These are phyloP conservation scores for Colletotrichum musicola DNA, from an alignment of 2,329 filamentous ascomycete species.

Conservation along the genomic window DNA sequence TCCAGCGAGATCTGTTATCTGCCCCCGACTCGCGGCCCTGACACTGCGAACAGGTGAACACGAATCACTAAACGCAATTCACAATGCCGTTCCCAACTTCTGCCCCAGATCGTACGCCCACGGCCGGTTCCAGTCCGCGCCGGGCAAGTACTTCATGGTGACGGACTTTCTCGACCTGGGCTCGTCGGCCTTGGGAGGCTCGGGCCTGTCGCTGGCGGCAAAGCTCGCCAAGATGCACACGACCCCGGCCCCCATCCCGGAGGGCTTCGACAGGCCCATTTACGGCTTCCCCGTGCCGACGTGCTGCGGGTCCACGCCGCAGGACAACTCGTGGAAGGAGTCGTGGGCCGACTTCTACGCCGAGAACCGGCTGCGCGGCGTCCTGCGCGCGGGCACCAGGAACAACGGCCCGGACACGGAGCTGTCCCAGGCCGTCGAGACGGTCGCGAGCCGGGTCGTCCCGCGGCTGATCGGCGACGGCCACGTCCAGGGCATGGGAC, in stretches of 20 bases:
- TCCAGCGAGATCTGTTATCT: slow-evolving; percentile 47
- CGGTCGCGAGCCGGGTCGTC: slow-evolving; percentile 74
- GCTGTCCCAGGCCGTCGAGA: slow-evolving; percentile 73
- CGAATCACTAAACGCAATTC: slow-evolving; percentile 85
- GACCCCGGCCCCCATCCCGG: slow-evolving; percentile 76
- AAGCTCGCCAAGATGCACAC: slow-evolving; percentile 86
- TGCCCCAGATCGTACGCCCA: slow-evolving; percentile 82
- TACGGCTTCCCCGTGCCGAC: slow-evolving; percentile 90
- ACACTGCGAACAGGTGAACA: slow-evolving; percentile 75
- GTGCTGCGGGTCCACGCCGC: slow-evolving; percentile 86
- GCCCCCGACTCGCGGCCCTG: slow-evolving; percentile 23
- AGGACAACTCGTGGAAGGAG: slow-evolving; percentile 79
- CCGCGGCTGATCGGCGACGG: slow-evolving; percentile 79
- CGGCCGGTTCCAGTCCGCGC: slow-evolving; percentile 69
- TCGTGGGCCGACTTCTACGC: slow-evolving; percentile 92
- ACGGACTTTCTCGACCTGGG: slow-evolving; percentile 85
- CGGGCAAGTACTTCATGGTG: slow-evolving; percentile 68
- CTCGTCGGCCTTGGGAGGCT: slow-evolving; percentile 55
- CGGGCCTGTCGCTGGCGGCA: slow-evolving; percentile 72
- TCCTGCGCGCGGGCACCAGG: slow-evolving; percentile 68
- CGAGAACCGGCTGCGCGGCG: slow-evolving; percentile 76
- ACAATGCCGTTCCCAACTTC: slow-evolving; percentile 76
- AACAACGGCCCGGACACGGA: slow-evolving; percentile 75
- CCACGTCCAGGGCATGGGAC: slow-evolving; percentile 74
- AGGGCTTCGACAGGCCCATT: slow-evolving; percentile 68